A percentile compares a stretch with the other conserved stretches of the same genome.
Evolutionary conservation across 2,329 filamentous ascomycete species (phyloP).

Genomic region (Sporothrix phasma): DNA sequence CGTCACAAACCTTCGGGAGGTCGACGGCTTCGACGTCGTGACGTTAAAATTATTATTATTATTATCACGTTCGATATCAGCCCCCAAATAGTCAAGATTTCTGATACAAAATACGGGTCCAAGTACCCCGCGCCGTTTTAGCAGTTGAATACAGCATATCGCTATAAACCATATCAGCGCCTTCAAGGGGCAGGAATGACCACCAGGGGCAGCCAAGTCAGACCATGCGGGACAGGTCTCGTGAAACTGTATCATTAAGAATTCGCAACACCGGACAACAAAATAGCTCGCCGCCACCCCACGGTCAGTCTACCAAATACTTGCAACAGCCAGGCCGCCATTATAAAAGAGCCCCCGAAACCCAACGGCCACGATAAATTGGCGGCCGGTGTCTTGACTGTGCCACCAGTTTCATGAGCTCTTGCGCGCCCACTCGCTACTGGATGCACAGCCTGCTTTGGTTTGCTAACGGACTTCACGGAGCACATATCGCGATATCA

Average conservation of each 20-base stretch:
- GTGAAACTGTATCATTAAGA: neutral
- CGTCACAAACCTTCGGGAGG: too few relatives aligned
- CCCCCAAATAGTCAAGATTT: too few relatives aligned
- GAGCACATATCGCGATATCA: neutral
- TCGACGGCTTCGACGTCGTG: too few relatives aligned
- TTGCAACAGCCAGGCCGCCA: neutral
- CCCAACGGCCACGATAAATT: neutral
- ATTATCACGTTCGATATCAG: too few relatives aligned
- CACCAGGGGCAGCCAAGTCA: neutral
- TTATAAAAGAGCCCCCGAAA: neutral
- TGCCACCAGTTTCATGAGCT: neutral
- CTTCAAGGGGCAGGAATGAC: neutral
- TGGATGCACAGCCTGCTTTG: neutral
- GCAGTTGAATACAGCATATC: conserved; percentile 8
- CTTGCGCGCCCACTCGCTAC: neutral
- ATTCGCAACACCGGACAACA: neutral
- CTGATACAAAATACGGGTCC: conserved; percentile 8
- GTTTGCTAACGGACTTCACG: neutral
- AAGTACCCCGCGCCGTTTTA: conserved; percentile 8
- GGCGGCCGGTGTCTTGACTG: neutral
- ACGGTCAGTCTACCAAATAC: neutral
- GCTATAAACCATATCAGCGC: conserved; percentile 6
- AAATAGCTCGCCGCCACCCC: neutral
- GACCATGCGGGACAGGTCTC: neutral
- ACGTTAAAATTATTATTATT: too few relatives aligned